Evolutionary conservation across 176 grass and related monocot genomes (phyloP).

Genomic region (Luzula sylvatica): DNA sequence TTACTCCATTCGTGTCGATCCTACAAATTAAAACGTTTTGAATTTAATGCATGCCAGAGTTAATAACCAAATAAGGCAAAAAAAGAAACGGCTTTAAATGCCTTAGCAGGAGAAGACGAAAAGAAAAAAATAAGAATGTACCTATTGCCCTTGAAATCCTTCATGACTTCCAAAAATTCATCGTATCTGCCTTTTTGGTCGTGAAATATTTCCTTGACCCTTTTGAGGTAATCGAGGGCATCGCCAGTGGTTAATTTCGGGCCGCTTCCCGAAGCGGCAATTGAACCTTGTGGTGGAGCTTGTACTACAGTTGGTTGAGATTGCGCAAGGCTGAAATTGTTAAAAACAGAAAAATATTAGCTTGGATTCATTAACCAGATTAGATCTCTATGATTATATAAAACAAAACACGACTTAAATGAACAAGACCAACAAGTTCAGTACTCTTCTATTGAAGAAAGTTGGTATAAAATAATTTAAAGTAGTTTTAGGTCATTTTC

Average conservation of each 20-base stretch:
- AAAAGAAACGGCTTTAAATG: background rate
- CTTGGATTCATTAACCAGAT: too few relatives aligned
- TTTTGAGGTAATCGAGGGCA: slow-evolving; percentile 83
- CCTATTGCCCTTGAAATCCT: slow-evolving; percentile 99
- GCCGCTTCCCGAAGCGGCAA: slow-evolving; percentile 17
- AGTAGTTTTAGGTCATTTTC: slow-evolving; percentile 11
- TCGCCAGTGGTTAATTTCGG: slow-evolving; percentile 88
- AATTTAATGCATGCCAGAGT: slow-evolving; percentile 3
- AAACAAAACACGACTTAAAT: too few relatives aligned
- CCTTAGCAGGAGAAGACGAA: background rate
- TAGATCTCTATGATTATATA: too few relatives aligned
- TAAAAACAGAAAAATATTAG: background rate
- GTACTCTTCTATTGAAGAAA: too few relatives aligned
- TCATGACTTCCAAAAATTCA: slow-evolving; percentile 99
- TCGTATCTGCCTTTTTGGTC: slow-evolving; percentile 96
- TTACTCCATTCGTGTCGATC: slow-evolving; percentile 93
- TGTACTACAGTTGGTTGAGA: slow-evolving; percentile 20
- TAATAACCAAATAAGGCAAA: background rate
- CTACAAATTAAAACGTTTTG: slow-evolving; percentile 25
- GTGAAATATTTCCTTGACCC: slow-evolving; percentile 95
- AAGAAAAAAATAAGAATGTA: slow-evolving; percentile 13
- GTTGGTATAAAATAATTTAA: too few relatives aligned
- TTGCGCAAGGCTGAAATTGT: slow-evolving; percentile 7
- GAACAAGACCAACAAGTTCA: too few relatives aligned
- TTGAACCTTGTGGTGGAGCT: slow-evolving; percentile 12